phyloP scores from a whole-genome alignment of 192 early-diverging fungal species.

The Phycomyces blakesleeanus region DNA sequence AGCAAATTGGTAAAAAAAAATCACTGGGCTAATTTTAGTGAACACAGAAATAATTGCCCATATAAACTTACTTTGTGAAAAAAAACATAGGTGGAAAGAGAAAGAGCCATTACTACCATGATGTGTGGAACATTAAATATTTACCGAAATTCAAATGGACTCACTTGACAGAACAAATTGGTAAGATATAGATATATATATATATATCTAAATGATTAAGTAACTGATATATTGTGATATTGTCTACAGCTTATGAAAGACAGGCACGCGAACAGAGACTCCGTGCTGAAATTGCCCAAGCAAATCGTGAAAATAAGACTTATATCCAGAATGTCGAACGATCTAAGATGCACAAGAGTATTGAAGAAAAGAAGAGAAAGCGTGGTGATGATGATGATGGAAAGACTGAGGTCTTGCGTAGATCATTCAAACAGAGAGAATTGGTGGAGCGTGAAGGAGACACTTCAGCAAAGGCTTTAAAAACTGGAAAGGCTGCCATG shows the following conservation, averaged over 20 bases:
- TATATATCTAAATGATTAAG: neutral
- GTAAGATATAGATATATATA: slow-evolving; percentile 39
- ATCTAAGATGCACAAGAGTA: slow-evolving; percentile 81
- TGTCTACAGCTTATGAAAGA: slow-evolving; percentile 57
- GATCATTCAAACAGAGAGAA: slow-evolving; percentile 64
- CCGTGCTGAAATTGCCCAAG: slow-evolving; percentile 78
- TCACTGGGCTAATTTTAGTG: neutral
- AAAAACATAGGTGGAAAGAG: slow-evolving; percentile 66
- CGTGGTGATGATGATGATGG: slow-evolving; percentile 32
- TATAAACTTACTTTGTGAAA: neutral
- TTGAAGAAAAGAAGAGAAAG: slow-evolving; percentile 66
- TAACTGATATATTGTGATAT: neutral
- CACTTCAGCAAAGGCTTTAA: neutral
- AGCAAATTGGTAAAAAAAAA: slow-evolving; percentile 74
- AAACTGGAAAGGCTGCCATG: slow-evolving; percentile 8
- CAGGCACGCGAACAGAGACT: slow-evolving; percentile 77
- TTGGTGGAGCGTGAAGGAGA: slow-evolving; percentile 49
- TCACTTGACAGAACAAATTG: slow-evolving; percentile 89
- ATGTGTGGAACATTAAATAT: slow-evolving; percentile 97
- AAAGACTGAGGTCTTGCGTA: slow-evolving; percentile 35
- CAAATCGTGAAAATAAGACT: slow-evolving; percentile 80
- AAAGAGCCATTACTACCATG: slow-evolving; percentile 82
- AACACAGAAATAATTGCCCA: neutral
- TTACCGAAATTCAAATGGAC: slow-evolving; percentile 96
- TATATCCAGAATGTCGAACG: slow-evolving; percentile 86